Conservation (phyloP, 2,329 filamentous ascomycete genomes). For the Pseudofabraea citricarpa region DNA sequence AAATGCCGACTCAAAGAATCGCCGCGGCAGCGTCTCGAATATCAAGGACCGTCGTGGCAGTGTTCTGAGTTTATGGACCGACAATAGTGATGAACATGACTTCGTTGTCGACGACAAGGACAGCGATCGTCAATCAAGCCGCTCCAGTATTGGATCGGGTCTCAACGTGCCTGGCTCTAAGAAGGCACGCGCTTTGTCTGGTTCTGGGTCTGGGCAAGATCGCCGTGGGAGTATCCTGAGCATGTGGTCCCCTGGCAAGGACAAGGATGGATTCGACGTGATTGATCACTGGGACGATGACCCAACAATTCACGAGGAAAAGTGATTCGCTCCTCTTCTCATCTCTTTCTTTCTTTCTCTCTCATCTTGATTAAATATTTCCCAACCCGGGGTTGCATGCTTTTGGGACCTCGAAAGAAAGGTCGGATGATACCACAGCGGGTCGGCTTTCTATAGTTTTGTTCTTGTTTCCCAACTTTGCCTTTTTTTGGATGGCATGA, state of each 20-base stretch:
- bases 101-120: background rate
- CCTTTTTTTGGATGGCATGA: too few species aligned
- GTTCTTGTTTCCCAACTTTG: too few species aligned
- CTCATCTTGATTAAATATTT: background rate
- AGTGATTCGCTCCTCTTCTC: too few species aligned
- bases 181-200: background rate
- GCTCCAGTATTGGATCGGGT: background rate
- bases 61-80: constrained; percentile 1
- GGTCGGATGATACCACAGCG: too few species aligned
- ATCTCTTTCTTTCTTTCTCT: too few species aligned
- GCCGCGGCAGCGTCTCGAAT: background rate
- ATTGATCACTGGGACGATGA: background rate
- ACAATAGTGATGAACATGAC: background rate
- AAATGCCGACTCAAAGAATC: background rate
- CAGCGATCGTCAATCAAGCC: background rate
- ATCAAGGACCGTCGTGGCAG: background rate
- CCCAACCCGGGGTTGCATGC: background rate
- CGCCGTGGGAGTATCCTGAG: constrained; percentile 1
- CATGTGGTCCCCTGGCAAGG: constrained; percentile 1
- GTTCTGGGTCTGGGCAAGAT: background rate
- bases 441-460: too few species aligned
- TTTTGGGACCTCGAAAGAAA: too few species aligned
- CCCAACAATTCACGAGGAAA: background rate
- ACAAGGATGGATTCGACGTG: background rate
- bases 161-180: background rate